Evolutionary conservation across 352 stramenopile genomes (phyloP), one percentile per base, ranked within the genome.

Genomic region (Phytophthora foliorum): DNA sequence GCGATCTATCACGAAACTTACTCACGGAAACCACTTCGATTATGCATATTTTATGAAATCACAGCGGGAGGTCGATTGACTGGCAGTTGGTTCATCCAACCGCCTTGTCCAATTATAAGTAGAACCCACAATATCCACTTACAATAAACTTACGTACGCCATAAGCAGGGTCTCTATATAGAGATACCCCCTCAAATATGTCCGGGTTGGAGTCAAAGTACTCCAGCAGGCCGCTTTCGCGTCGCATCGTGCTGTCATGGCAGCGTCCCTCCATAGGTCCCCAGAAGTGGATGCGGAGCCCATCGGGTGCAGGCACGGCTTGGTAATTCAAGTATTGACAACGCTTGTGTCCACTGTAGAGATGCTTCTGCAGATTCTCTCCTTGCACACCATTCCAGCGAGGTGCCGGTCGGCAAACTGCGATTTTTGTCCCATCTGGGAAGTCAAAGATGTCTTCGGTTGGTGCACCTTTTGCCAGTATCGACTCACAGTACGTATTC

Each of bases 291-390:
- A 59, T 51, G 21, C 34, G 57, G 2, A 65, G 22, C 0, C 32
- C 46, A 32, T 65, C 57, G 4, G 46, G 38, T 16, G 49, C 49
- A n/a, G 49, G 59, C 3, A 67, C 29, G 2, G 53, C 25, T 50
- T 60, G 53, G n/a, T 41, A 56, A 31, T 57, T 45, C 17, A 61
- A 44, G 19, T 38, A 60, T 38, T 60, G 51, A 32, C 16, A 58
- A 7, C 39, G 17, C 39, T 61, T 61, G 25, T 61, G 38, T 11
- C 53, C 53, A n/a, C 53, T 61, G 41, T 42, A 61, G 9, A 49
- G n/a, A 50, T 61, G 39, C 17, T 50, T 49, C 39, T 51, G 41
- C 1, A 61, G 24, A 14, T 61, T 61, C 17, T 61, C 53, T 14
- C 39, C 39, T 24, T 5, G 25, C 4, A 25, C 27, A 16, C 39